Percentiles rank a stretch among this genome's conserved stretches.
phyloP scores from a whole-genome alignment of 805 yeast species.

The Blastobotrys peoriensis region DNA sequence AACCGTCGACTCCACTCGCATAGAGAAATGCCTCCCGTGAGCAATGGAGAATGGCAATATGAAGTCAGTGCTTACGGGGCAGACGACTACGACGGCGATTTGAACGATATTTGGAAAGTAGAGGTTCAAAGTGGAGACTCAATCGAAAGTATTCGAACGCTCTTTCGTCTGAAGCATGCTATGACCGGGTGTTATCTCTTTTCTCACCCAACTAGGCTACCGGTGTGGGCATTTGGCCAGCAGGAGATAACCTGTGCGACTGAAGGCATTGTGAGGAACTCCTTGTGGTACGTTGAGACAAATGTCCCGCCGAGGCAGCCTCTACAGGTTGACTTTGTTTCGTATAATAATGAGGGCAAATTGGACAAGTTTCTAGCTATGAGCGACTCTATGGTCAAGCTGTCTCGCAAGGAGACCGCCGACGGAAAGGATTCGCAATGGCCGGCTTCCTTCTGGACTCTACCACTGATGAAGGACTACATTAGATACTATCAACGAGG shows the following conservation, averaged over 20 bases:
- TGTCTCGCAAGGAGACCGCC: neutral
- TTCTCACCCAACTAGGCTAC: conserved; percentile 56
- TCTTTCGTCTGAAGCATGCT: conserved; percentile 51
- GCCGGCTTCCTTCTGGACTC: conserved; percentile 9
- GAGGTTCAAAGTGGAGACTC: conserved; percentile 34
- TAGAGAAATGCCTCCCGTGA: conserved; percentile 16
- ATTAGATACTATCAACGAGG: neutral
- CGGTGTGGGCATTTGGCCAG: conserved; percentile 63
- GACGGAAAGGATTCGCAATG: conserved; percentile 6
- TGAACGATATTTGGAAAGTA: conserved; percentile 54
- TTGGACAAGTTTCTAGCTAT: conserved; percentile 14
- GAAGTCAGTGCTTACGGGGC: conserved; percentile 44
- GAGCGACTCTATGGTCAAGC: conserved; percentile 13
- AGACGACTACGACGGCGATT: conserved; percentile 45
- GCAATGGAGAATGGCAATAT: conserved; percentile 20
- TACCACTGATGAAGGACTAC: neutral
- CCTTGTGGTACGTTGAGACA: conserved; percentile 59
- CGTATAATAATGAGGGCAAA: conserved; percentile 9
- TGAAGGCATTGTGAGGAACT: conserved; percentile 49
- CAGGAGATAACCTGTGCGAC: conserved; percentile 72
- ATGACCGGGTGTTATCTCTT: conserved; percentile 56
- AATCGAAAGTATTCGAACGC: conserved; percentile 43
- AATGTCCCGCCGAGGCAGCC: conserved; percentile 42
- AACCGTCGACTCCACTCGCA: conserved; percentile 21
- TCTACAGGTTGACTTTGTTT: conserved; percentile 9